phyloP scores from a whole-genome alignment of 2,329 filamentous ascomycete species.

The Diaporthe destruens region DNA sequence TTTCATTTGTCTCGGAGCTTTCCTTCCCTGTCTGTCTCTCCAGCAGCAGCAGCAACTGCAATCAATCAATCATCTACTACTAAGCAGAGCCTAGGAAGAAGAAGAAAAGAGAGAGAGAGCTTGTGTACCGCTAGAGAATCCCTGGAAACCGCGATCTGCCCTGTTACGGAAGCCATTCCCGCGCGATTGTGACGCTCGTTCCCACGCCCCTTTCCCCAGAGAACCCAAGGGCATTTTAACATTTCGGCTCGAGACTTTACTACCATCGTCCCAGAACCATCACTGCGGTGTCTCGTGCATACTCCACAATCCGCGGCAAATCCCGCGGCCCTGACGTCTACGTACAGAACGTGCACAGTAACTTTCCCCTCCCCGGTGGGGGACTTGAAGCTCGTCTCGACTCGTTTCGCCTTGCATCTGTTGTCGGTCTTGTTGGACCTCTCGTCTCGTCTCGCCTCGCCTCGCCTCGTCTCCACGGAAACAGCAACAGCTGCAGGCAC shows the following conservation, averaged over 20 bases:
- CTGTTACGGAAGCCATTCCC: constrained; percentile 18
- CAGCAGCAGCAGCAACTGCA: neutral
- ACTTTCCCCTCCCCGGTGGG: constrained; percentile 5
- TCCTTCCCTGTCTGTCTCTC: neutral
- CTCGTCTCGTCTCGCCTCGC: constrained; percentile 28
- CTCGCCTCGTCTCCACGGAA: constrained; percentile 28
- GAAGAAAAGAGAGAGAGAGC: neutral
- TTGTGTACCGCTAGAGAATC: constrained; percentile 32
- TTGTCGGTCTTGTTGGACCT: constrained; percentile 21
- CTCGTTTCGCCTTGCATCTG: constrained; percentile 10
- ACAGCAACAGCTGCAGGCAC: neutral
- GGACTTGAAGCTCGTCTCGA: constrained; percentile 18
- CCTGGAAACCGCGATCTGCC: constrained; percentile 32
- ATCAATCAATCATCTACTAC: neutral
- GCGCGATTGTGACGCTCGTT: constrained; percentile 16
- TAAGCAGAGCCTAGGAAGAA: neutral
- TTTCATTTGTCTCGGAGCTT: constrained; percentile 32
- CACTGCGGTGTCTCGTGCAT: neutral
- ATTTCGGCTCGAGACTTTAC: neutral
- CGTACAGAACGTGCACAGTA: neutral
- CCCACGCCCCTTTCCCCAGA: constrained; percentile 8
- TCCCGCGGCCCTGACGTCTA: constrained; percentile 5
- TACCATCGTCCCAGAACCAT: too few relatives aligned
- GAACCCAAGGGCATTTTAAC: neutral
- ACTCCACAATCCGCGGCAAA: constrained; percentile 6